Base-by-base conservation (phyloP, 257 asterid species). In the Solanum medicagineum region DNA sequence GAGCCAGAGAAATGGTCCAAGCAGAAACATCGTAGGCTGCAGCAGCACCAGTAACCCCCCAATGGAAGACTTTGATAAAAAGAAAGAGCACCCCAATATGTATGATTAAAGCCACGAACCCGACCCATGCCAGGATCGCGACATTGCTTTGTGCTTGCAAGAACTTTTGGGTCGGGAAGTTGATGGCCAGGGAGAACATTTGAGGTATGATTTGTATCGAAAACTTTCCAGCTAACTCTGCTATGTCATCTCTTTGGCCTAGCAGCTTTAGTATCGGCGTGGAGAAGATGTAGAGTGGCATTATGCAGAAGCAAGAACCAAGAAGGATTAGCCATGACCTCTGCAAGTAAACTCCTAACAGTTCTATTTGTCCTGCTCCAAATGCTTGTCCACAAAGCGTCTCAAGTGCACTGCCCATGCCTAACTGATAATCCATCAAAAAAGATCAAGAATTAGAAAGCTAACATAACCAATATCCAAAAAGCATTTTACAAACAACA, bases 351-450 rank as follows among this genome's bases (percentile, higher is more conserved):
- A 92, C 88, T 55, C 98, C 98, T 0, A 97, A 92, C 93, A 95
- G 90, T 10, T 90, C 92, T 40, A 91, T 73, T 69, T 95, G 97
- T 26, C 99, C 99, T 0, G 99, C 98, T 16, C 99, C 99, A 49
- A 89, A 96, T 29, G 99, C 98, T 81, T 96, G 98, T 54, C 99
- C 99, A 29, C 99, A 94, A 66, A 96, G 57, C 8, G 99, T 96
- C 89, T 96, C 98, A 12, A 96, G 90, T 29, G 99, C 99, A 84
- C 99, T 96, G 70, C 97, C 96, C 99, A 96, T 96, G 12, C 99
- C 99, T 14, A 95, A 92, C 98, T 96, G 93, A 85, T 45, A 56
- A 85, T 75, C 24, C 65, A 84, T 70, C 70, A 42, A 36, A 51
- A 59, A 20, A 44, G 7, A 59, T 45, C 26, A 11, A 32, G 16